Evolutionary conservation across 2,329 filamentous ascomycete genomes (phyloP), one percentile per base, ranked within the genome.

Genomic region (Stromatinia cepivora): DNA sequence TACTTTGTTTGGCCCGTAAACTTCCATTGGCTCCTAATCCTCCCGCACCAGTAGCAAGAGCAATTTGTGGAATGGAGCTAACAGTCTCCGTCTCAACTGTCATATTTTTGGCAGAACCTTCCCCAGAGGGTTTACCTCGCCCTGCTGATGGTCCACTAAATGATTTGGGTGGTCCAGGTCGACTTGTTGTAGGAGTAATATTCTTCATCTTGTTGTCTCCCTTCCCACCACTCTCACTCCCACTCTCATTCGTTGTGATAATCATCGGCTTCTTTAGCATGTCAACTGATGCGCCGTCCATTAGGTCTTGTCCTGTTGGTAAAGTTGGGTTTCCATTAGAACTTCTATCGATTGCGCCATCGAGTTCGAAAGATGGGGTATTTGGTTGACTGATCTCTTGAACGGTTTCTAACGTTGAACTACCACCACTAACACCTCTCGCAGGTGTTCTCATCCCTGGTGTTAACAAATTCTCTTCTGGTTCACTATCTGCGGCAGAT

Each of bases 51-150:
- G 87, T 87, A 45, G 87, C 87, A 46, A 97, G 84, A 13, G 90
- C 88, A 39, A 94, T 87, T 77, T 97, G 94, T 15, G 94, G 93
- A 67, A 97, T 91, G 4, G 94, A 97, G 56, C 88, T 91, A 50
- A 99, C 95, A 0, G 94, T 97, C 80, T 99, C 95, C 0, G 95
- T 97, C 82, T 99, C 95, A 20, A 98, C 94, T 13, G 93, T 98
- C 93, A 99, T 98, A 76, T 92, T 95, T 77, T 91, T 89, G 69
- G 90, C 86, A 48, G 92, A 90, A n/a, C 88, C 89, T 78, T 97
- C 92, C 65, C 85, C 82, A 15, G 81, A 78, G 39, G 87, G 83
- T 78, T 94, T 92, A 46, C 87, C 84, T 77, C 93, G 92, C 69
- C 84, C 81, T 68, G 82, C 81, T 65, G 83, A 90, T 48, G 90